Base-by-base conservation (phyloP, 225 moss, liverwort and hornwort species). In the Climacium dendroides region DNA sequence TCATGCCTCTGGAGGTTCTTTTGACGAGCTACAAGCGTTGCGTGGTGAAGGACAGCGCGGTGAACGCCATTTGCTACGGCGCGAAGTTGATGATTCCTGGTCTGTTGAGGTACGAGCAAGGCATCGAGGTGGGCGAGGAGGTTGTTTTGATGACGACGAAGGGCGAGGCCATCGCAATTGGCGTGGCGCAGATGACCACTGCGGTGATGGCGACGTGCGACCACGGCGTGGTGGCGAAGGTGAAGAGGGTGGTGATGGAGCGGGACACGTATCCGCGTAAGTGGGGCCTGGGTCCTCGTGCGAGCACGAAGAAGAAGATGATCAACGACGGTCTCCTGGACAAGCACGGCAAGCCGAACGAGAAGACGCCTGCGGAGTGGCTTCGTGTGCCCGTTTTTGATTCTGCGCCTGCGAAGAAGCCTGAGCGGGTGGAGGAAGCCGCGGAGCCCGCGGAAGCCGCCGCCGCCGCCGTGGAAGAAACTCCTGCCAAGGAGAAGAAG, bases 71-170 rank as follows among this genome's bases (percentile, higher is more conserved):
- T n/a, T 98, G 98, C 72, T 98, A 96, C 34, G 98, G 98, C 37
- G 98, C 98, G 24, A 98, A 97, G 92, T 87, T 98, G 20, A 98
- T 98, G 98, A 96, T 98, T 82, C 98, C 98, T 2, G 98, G 98
- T 39, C 90, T 98, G 20, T 72, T 98, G 80, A 78, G 97, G 29
- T 98, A 96, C 50, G 98, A 96, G 90, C 95, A 96, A 19, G 96
- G 96, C 23, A 77, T 96, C 28, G 98, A 98, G 87, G 95, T 95
- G 53, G 98, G 95, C 55, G 96, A 98, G 87, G 98, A 98, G 89
- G 94, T 98, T 3, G 97, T 98, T 23, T 87, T 98, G 70, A 98
- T 98, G 97, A 96, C 98, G 25, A 98, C 98, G 32, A 98, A 98
- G 69, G 98, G 97, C 18, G 98, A 98, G 89, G 98, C 98, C 25